These are phyloP conservation scores for Davidsoniella virescens DNA, from an alignment of 2,329 filamentous ascomycete species.

Conservation along the genomic window DNA sequence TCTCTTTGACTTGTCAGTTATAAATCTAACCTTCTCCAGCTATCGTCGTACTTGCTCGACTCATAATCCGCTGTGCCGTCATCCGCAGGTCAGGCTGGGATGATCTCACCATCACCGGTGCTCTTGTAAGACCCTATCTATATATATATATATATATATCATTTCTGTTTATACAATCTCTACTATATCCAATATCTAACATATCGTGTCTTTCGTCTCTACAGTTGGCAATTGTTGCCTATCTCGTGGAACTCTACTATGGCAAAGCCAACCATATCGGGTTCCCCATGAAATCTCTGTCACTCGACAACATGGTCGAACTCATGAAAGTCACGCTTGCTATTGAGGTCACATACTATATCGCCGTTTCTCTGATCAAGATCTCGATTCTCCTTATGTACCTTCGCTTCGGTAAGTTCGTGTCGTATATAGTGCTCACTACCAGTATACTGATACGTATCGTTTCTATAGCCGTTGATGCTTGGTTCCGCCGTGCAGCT, in stretches of 20 bases:
- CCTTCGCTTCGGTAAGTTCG: conserved; percentile 25
- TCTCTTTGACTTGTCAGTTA: neutral
- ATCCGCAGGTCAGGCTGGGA: conserved; percentile 15
- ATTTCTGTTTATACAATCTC: neutral
- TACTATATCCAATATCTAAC: neutral
- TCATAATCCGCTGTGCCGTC: conserved; percentile 12
- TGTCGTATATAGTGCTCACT: neutral
- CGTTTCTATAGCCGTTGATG: conserved; percentile 1
- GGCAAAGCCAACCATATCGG: conserved; percentile 16
- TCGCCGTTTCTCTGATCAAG: conserved; percentile 25
- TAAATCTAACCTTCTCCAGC: conserved; percentile 8
- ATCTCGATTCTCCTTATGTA: conserved; percentile 30
- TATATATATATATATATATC: neutral
- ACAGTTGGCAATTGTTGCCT: conserved; percentile 11
- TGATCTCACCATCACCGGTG: conserved; percentile 14
- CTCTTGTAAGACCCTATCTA: conserved; percentile 10
- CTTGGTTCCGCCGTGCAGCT: conserved; percentile 14
- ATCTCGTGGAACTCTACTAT: conserved; percentile 15
- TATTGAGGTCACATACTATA: conserved; percentile 27
- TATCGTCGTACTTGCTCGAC: conserved; percentile 13
- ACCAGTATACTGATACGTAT: neutral
- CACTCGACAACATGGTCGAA: conserved; percentile 14
- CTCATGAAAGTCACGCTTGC: conserved; percentile 19
- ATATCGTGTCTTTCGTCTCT: neutral
- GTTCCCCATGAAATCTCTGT: conserved; percentile 13